A percentile compares a stretch with the other conserved stretches of the same genome.
phyloP scores from a whole-genome alignment of 345 rosid species.

The Eucalyptus sp. region DNA sequence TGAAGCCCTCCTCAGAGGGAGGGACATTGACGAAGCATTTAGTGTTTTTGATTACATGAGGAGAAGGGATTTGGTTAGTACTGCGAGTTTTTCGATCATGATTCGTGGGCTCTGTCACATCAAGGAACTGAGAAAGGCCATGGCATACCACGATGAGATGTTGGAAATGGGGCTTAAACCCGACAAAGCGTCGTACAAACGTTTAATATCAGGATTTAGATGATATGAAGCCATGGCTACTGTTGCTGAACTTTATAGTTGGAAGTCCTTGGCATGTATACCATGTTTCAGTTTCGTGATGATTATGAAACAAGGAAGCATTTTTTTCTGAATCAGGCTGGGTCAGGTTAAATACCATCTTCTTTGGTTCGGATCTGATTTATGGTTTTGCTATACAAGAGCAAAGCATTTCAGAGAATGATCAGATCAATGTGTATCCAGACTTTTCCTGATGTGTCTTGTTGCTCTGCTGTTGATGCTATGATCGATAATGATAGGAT shows the following conservation, averaged over 20 bases:
- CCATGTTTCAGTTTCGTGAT: neutral
- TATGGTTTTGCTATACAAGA: neutral
- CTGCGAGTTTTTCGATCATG: slow-evolving; percentile 32
- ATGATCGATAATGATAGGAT: neutral
- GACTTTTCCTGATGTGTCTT: neutral
- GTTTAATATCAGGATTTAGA: slow-evolving; percentile 35
- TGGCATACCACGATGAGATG: slow-evolving; percentile 69
- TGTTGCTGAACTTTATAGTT: neutral
- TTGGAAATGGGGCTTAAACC: slow-evolving; percentile 56
- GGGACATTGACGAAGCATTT: slow-evolving; percentile 32
- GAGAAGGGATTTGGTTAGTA: slow-evolving; percentile 12
- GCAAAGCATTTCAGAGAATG: neutral
- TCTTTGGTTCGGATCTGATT: neutral
- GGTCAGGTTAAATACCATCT: neutral
- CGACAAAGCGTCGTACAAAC: slow-evolving; percentile 38
- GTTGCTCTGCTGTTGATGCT: neutral
- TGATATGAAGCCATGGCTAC: neutral
- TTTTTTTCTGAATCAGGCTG: neutral
- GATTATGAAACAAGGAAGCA: neutral
- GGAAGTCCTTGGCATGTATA: neutral
- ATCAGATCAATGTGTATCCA: neutral
- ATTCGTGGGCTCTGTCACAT: slow-evolving; percentile 35
- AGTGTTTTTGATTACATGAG: slow-evolving; percentile 44
- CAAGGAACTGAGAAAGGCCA: slow-evolving; percentile 54
- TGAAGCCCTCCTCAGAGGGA: slow-evolving; percentile 20